Conservation (phyloP, 805 yeast species). For the Nakazawaea holstii region DNA sequence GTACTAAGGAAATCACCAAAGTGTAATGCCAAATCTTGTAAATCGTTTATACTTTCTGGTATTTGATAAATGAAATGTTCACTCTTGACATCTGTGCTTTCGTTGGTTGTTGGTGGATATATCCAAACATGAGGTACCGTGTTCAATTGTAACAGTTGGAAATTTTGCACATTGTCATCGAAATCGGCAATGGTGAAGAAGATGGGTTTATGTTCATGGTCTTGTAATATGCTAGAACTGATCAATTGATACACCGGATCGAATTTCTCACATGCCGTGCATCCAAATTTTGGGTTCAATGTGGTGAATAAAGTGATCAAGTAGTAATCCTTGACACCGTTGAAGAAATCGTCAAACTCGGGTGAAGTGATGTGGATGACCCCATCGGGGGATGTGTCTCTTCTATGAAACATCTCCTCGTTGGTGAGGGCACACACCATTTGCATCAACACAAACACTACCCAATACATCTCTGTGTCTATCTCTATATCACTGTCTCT, state of each 20-base stretch:
- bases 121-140: conserved; percentile 67
- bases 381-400: conserved; percentile 19
- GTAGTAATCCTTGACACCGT: conserved; percentile 48
- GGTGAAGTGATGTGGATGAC: conserved; percentile 37
- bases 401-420: background rate
- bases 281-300: conserved; percentile 32
- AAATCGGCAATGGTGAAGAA: conserved; percentile 51
- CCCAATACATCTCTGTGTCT: background rate
- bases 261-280: conserved; percentile 42
- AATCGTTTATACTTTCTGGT: conserved; percentile 18
- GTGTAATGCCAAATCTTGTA: conserved; percentile 32
- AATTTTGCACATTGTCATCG: conserved; percentile 33
- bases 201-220: conserved; percentile 36
- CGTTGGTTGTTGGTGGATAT: conserved; percentile 35
- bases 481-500: background rate
- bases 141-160: conserved; percentile 34
- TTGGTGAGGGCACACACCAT: background rate
- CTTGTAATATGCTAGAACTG: conserved; percentile 35
- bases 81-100: conserved; percentile 13
- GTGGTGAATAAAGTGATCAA: conserved; percentile 52
- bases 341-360: conserved; percentile 32
- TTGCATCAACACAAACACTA: background rate
- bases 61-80: conserved; percentile 21
- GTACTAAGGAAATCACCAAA: conserved; percentile 52
- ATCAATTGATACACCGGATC: conserved; percentile 35